Conservation (phyloP, 106 monocot species). For the Platanthera guangdongensis region DNA sequence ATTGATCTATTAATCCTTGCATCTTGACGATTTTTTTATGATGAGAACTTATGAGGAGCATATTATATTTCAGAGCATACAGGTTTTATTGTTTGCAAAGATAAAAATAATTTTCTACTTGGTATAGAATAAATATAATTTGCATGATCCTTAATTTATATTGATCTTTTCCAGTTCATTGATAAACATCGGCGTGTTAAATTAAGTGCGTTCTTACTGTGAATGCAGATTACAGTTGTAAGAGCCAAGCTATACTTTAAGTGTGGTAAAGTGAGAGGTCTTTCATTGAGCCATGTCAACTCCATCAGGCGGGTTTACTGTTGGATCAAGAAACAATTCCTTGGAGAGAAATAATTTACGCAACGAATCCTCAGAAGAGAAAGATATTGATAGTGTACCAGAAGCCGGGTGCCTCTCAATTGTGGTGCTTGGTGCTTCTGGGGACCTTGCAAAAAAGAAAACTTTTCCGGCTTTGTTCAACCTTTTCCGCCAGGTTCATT, state of each 20-base stretch:
- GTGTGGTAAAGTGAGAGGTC: neutral
- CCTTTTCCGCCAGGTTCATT: conserved; percentile 79
- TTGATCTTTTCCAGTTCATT: neutral
- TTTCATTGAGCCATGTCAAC: conserved; percentile 5
- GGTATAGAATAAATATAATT: neutral
- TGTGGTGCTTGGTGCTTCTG: conserved; percentile 90
- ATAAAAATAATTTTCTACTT: neutral
- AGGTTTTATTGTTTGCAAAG: neutral
- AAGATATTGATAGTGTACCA: conserved; percentile 16
- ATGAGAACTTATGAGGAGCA: neutral
- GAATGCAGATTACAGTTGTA: conserved; percentile 1
- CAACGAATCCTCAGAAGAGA: conserved; percentile 21
- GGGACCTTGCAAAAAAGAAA: conserved; percentile 97
- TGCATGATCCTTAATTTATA: neutral
- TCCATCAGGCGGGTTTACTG: neutral
- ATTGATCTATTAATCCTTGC: neutral
- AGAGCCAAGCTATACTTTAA: neutral
- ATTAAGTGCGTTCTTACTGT: neutral
- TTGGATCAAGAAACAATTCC: conserved; percentile 9
- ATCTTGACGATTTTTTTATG: neutral
- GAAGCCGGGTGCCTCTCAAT: conserved; percentile 55
- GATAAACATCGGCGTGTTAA: neutral
- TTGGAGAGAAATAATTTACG: neutral
- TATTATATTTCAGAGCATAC: neutral
- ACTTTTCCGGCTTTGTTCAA: conserved; percentile 83